These are phyloP conservation scores for Ambispora gerdemannii DNA, from an alignment of 192 early-diverging fungal species.

Conservation along the genomic window DNA sequence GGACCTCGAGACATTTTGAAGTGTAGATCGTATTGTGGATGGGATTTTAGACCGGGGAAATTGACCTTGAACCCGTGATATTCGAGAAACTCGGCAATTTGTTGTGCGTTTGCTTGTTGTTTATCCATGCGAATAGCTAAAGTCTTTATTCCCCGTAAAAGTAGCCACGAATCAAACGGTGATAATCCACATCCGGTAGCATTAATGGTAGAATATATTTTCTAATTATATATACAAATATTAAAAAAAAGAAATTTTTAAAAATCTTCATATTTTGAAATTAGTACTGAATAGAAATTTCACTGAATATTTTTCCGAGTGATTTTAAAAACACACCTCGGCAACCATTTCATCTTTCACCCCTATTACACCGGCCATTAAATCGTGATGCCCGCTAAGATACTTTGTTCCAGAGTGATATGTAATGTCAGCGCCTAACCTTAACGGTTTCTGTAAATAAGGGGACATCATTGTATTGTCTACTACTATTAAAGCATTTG, in stretches of 20 bases:
- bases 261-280: no score
- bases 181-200: constrained; percentile 85
- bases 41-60: constrained; percentile 80
- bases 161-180: constrained; percentile 91
- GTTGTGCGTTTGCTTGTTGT: constrained; percentile 78
- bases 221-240: constrained; percentile 35
- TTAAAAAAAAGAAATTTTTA: background rate
- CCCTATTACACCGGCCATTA: constrained; percentile 97
- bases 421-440: constrained; percentile 88
- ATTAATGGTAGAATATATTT: constrained; percentile 93
- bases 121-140: constrained; percentile 94
- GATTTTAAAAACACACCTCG: constrained; percentile 54
- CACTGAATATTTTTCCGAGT: no score
- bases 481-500: constrained; percentile 83
- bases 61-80: constrained; percentile 77
- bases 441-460: constrained; percentile 82
- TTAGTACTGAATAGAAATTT: no score
- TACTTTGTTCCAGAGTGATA: constrained; percentile 98
- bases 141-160: constrained; percentile 93
- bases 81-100: constrained; percentile 82
- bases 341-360: constrained; percentile 66
- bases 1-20: constrained; percentile 72
- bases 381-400: constrained; percentile 94
- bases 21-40: constrained; percentile 86
- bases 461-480: constrained; percentile 99